A percentile compares a stretch with the other conserved stretches of the same genome.
phyloP scores from a whole-genome alignment of 2,329 filamentous ascomycete species.

The Calonectria ilicicola region DNA sequence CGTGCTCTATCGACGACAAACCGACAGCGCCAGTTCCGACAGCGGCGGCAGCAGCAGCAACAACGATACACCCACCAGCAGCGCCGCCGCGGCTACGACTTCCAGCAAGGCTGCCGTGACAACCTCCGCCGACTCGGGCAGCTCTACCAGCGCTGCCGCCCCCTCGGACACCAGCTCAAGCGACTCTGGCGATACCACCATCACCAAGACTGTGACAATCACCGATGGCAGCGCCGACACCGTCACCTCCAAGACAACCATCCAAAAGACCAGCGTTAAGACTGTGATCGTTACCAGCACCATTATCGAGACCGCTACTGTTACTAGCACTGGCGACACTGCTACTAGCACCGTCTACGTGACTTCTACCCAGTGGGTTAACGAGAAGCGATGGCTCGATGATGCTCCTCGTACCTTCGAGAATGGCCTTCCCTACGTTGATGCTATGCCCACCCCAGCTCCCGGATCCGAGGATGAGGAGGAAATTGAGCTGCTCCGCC shows the following conservation, averaged over 20 bases:
- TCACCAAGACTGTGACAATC: slow-evolving; percentile 47
- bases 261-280: slow-evolving; percentile 44
- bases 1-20: slow-evolving; percentile 26
- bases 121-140: background rate
- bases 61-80: slow-evolving; percentile 7
- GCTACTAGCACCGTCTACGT: slow-evolving; percentile 51
- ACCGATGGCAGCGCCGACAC: slow-evolving; percentile 42
- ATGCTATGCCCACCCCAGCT: slow-evolving; percentile 33
- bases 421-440: slow-evolving; percentile 18
- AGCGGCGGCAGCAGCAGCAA: slow-evolving; percentile 7
- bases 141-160: background rate
- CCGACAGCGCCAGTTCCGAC: slow-evolving; percentile 11
- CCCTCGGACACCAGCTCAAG: slow-evolving; percentile 1
- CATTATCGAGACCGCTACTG: slow-evolving; percentile 49
- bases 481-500: slow-evolving; percentile 32
- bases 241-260: slow-evolving; percentile 45
- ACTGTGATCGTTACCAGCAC: slow-evolving; percentile 51
- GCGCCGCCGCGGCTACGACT: slow-evolving; percentile 22
- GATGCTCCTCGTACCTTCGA: slow-evolving; percentile 43
- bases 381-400: slow-evolving; percentile 48
- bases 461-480: slow-evolving; percentile 30
- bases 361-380: slow-evolving; percentile 49
- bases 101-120: background rate
- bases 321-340: slow-evolving; percentile 50
- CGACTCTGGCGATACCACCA: slow-evolving; percentile 42